Evolutionary conservation across 495 filamentous ascomycete species (phyloP).

Genomic region (Xylaria flabelliformis): DNA sequence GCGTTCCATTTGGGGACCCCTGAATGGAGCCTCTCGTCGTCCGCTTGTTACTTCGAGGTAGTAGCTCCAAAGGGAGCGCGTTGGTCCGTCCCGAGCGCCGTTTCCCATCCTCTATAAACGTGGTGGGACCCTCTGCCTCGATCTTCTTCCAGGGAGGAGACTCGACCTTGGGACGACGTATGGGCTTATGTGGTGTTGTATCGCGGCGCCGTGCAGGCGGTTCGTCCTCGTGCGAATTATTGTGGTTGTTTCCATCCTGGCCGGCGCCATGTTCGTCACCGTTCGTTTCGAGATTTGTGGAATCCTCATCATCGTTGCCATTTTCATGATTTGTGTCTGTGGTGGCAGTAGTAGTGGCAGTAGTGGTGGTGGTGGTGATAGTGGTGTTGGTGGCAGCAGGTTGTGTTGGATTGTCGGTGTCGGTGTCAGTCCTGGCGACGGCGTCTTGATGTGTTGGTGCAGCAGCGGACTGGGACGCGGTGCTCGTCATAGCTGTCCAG

Average conservation of each 20-base stretch:
- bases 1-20: conserved; percentile 28
- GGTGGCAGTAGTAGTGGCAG: too few relatives aligned
- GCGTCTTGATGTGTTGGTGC: conserved; percentile 43
- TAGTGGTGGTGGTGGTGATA: not conserved
- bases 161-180: conserved; percentile 53
- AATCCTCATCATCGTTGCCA: conserved; percentile 16
- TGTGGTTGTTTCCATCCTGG: conserved; percentile 5
- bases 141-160: conserved; percentile 96
- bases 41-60: conserved; percentile 69
- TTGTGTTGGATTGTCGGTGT: conserved; percentile 29
- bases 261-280: not conserved
- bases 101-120: conserved; percentile 79
- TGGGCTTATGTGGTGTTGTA: conserved; percentile 43
- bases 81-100: conserved; percentile 89
- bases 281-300: conserved; percentile 27
- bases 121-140: conserved; percentile 84
- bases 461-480: conserved; percentile 51
- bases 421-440: conserved; percentile 32
- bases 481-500: conserved; percentile 57
- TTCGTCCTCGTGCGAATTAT: conserved; percentile 45
- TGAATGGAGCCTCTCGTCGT: conserved; percentile 53
- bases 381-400: not conserved
- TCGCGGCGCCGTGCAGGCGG: conserved; percentile 69
- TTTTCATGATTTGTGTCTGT: conserved; percentile 22
- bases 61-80: conserved; percentile 69